These are phyloP conservation scores for Melastoma malabathricum DNA, from an alignment of 345 rosid genomes.

Conservation along the genomic window DNA sequence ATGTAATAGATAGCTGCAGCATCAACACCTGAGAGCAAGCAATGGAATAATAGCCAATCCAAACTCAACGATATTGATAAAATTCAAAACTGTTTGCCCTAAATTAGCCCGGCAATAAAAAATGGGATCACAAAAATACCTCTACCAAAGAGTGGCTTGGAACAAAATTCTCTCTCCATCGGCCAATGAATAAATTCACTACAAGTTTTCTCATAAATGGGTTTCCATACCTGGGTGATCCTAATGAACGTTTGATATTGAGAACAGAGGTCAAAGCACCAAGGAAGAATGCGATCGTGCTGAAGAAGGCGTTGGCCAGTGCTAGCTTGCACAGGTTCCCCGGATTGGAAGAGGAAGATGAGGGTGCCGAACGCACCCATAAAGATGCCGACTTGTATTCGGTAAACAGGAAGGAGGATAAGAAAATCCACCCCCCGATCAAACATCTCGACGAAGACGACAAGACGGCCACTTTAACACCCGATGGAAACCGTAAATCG, in stretches of 20 bases:
- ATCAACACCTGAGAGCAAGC: too few relatives aligned
- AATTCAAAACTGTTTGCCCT: too few relatives aligned
- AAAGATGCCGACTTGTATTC: constrained; percentile 41
- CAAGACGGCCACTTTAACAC: neutral
- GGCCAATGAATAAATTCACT: too few relatives aligned
- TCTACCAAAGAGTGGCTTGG: too few relatives aligned
- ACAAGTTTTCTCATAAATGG: neutral
- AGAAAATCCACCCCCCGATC: neutral
- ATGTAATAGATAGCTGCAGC: neutral
- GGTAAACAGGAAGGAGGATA: constrained; percentile 39
- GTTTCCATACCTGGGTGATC: constrained; percentile 42
- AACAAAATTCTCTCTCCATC: too few relatives aligned
- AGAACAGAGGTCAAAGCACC: constrained; percentile 53
- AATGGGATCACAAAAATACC: too few relatives aligned
- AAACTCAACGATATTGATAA: too few relatives aligned
- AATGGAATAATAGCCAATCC: too few relatives aligned
- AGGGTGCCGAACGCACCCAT: constrained; percentile 30
- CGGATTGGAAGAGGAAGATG: constrained; percentile 58
- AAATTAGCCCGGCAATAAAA: too few relatives aligned
- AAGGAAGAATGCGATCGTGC: constrained; percentile 55
- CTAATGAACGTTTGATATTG: constrained; percentile 61
- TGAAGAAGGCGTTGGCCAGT: constrained; percentile 45
- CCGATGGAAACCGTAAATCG: too few relatives aligned
- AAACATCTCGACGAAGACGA: neutral
- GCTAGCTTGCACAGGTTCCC: constrained; percentile 53